A percentile compares a stretch with the other conserved stretches of the same genome.
Evolutionary conservation across 1,284 basidiomycete genomes (phyloP).

Genomic region (Phellinidium pouzarii): DNA sequence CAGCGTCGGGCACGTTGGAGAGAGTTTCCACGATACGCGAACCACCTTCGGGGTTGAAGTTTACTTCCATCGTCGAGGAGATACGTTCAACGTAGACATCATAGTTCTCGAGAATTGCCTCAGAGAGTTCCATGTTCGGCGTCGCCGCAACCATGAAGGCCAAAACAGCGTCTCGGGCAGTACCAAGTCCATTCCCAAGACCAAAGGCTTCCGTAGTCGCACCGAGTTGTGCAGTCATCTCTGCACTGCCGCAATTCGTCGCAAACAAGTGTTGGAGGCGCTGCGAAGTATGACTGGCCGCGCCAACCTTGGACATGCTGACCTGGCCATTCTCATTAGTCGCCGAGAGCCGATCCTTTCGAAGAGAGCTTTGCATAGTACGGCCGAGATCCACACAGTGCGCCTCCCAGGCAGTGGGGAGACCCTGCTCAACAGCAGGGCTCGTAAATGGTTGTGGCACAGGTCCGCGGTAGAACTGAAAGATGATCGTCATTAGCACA

Average conservation of each 20-base stretch:
- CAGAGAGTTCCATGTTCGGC: conserved; percentile 42
- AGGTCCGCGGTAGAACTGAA: conserved; percentile 62
- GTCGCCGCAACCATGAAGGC: conserved; percentile 75
- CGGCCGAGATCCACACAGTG: conserved; percentile 45
- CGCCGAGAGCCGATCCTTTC: conserved; percentile 2
- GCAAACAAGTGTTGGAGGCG: conserved; percentile 11
- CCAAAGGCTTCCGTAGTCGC: neutral
- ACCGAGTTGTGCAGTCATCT: neutral
- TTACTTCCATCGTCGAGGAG: conserved; percentile 38
- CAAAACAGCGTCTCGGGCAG: conserved; percentile 50
- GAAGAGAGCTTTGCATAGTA: neutral
- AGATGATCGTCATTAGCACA: conserved; percentile 23
- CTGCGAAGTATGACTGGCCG: neutral
- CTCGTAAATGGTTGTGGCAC: conserved; percentile 31
- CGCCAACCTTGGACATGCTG: neutral
- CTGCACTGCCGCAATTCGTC: conserved; percentile 11
- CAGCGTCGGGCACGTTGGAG: conserved; percentile 61
- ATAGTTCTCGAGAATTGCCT: conserved; percentile 47
- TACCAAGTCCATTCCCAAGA: conserved; percentile 16
- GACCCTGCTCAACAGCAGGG: conserved; percentile 27
- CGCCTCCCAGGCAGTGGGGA: conserved; percentile 46
- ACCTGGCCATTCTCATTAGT: conserved; percentile 1
- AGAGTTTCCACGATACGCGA: conserved; percentile 33
- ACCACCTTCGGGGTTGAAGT: conserved; percentile 45
- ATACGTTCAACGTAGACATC: conserved; percentile 46